phyloP scores from a whole-genome alignment of 345 rosid species.

The thale cress (Arabidopsis thaliana) region DNA sequence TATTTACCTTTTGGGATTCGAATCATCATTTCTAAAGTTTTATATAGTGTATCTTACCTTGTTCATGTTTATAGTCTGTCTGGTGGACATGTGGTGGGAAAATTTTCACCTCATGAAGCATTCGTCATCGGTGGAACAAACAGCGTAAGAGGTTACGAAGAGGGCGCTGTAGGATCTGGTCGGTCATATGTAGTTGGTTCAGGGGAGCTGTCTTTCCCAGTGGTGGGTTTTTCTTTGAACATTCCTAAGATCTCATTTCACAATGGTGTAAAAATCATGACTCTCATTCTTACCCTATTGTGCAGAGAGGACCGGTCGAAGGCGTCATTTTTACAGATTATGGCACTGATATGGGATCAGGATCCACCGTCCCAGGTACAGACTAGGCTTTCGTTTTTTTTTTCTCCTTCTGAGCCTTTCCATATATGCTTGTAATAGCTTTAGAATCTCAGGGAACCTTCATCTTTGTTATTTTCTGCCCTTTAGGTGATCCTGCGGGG shows the following conservation, averaged over 20 bases:
- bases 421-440: slow-evolving; percentile 12
- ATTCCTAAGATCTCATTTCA: slow-evolving; percentile 23
- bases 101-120: slow-evolving; percentile 93
- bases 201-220: slow-evolving; percentile 82
- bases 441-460: slow-evolving; percentile 2
- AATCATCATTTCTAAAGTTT: slow-evolving; percentile 21
- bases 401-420: slow-evolving; percentile 3
- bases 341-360: slow-evolving; percentile 93
- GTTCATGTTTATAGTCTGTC: slow-evolving; percentile 61
- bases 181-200: slow-evolving; percentile 88
- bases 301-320: slow-evolving; percentile 84
- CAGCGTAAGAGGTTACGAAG: slow-evolving; percentile 97
- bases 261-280: slow-evolving; percentile 52
- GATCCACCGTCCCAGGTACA: slow-evolving; percentile 79
- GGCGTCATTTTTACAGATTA: slow-evolving; percentile 87
- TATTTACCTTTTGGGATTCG: neutral
- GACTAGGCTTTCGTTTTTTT: neutral
- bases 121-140: slow-evolving; percentile 94
- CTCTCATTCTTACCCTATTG: slow-evolving; percentile 16
- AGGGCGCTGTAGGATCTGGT: slow-evolving; percentile 97
- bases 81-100: slow-evolving; percentile 88
- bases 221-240: slow-evolving; percentile 58
- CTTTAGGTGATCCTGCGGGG: slow-evolving; percentile 90
- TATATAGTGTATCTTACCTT: slow-evolving; percentile 15
- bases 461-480: slow-evolving; percentile 28